A percentile compares a stretch with the other conserved stretches of the same genome.
These are phyloP conservation scores for Monosporozyma unispora DNA, from an alignment of 805 yeast species.

Conservation along the genomic window DNA sequence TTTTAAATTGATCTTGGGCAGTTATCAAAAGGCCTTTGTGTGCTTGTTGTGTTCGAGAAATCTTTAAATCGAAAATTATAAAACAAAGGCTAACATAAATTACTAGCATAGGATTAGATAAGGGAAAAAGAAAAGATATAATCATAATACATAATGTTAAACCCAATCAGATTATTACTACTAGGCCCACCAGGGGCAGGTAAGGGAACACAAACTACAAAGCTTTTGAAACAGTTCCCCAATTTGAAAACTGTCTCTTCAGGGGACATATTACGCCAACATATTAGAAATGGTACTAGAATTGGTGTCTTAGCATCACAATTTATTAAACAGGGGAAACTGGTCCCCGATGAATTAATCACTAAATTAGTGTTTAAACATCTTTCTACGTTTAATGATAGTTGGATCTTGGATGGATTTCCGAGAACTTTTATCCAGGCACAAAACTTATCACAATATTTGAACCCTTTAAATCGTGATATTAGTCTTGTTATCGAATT, in stretches of 20 bases:
- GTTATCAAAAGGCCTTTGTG: too few relatives aligned
- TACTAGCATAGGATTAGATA: too few relatives aligned
- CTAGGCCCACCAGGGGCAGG: constrained; percentile 96
- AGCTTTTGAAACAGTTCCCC: constrained; percentile 47
- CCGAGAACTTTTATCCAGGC: constrained; percentile 82
- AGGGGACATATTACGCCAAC: constrained; percentile 72
- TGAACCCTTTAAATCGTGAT: constrained; percentile 32
- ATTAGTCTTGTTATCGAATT: constrained; percentile 77
- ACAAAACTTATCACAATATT: constrained; percentile 38
- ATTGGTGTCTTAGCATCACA: constrained; percentile 50
- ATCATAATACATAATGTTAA: constrained; percentile 3
- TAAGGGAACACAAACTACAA: constrained; percentile 79
- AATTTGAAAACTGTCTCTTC: constrained; percentile 57
- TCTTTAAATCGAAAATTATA: too few relatives aligned
- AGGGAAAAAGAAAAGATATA: too few relatives aligned
- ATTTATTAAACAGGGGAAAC: constrained; percentile 51
- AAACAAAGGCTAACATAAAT: too few relatives aligned
- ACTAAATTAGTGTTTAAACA: constrained; percentile 33
- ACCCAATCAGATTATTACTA: constrained; percentile 56
- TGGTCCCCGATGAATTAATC: constrained; percentile 69
- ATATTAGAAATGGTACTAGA: constrained; percentile 45
- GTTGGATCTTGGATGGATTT: constrained; percentile 86
- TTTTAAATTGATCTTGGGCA: background rate
- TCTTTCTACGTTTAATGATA: constrained; percentile 34
- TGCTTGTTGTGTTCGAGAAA: too few relatives aligned